Evolutionary conservation across 306 rosid species (phyloP), one percentile per base, ranked within the genome.

Genomic region (Dryas alaskensis): DNA sequence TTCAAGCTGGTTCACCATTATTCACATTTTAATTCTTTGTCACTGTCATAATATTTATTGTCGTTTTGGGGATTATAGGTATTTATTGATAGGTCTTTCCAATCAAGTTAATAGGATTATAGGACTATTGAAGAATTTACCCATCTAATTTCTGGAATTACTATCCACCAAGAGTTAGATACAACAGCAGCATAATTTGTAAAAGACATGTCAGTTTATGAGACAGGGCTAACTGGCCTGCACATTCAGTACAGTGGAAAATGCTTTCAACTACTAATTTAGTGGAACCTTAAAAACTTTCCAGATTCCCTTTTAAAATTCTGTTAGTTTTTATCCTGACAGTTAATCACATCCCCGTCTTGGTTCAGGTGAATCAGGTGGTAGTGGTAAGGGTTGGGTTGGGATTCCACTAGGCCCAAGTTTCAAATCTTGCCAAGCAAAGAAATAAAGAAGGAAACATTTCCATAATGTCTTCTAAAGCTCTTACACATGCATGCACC

Each of bases 401-500:
- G 52, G 7, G 51, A 6, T 59, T 59, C 71, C 8, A 37, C 48
- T 10, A 10, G 39, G 2, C 73, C 48, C n/a, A 16, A 53, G 53
- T 39, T 61, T 52, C 53, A 46, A 25, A 16, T 14, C 43, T n/a
- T 44, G 11, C 46, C 16, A 37, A 48, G 68, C n/a, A 55, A 7
- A 65, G 17, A 51, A 40, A n/a, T 4, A 14, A 4, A 71, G 1
- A 44, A 50, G 9, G 5, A 16, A 40, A 69, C 7, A 5, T 19
- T 43, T 16, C 17, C 25, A 3, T 9, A 40, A 13, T 63, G 22
- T 60, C 14, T 70, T 31, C 53, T 46, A 69, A 63, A 44, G 47
- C 67, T 79, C 82, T 73, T 68, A 75, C 67, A 69, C 55, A 7
- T 71, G 49, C 67, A 60, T 78, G 70, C 53, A 40, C 46, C 67